phyloP scores from a whole-genome alignment of 1,139 yeast genomes.

The Kurtzmaniella quercitrusa region DNA sequence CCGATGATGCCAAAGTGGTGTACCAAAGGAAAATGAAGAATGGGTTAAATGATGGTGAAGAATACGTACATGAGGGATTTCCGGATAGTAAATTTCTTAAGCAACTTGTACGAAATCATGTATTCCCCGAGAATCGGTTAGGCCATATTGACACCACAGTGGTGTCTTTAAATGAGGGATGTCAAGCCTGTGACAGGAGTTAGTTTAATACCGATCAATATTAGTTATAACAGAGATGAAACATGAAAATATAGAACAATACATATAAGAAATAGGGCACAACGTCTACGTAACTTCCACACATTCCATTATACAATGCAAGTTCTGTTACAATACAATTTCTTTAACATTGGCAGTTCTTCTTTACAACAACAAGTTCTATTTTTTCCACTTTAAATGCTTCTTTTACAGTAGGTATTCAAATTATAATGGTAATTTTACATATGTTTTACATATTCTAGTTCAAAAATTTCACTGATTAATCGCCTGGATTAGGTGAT shows the following conservation, averaged over 20 bases:
- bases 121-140: constrained; percentile 24
- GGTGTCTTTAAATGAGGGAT: constrained; percentile 1
- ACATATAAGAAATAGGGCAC: too few species aligned
- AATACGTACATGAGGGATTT: constrained; percentile 39
- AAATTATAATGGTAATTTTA: background rate
- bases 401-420: background rate
- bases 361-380: too few species aligned
- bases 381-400: too few species aligned
- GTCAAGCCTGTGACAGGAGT: constrained; percentile 1
- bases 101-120: constrained; percentile 27
- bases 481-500: background rate
- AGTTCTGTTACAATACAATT: too few species aligned
- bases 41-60: constrained; percentile 21
- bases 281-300: too few species aligned
- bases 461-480: background rate
- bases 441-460: background rate
- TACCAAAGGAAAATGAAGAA: constrained; percentile 38
- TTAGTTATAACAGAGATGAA: background rate
- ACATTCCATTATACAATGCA: too few species aligned
- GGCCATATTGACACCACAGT: constrained; percentile 29
- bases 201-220: too few species aligned
- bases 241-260: background rate
- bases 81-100: constrained; percentile 44
- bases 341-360: too few species aligned
- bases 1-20: constrained; percentile 16